Conservation (phyloP, 1,139 yeast species). For the Zygoascus hellenicus region DNA sequence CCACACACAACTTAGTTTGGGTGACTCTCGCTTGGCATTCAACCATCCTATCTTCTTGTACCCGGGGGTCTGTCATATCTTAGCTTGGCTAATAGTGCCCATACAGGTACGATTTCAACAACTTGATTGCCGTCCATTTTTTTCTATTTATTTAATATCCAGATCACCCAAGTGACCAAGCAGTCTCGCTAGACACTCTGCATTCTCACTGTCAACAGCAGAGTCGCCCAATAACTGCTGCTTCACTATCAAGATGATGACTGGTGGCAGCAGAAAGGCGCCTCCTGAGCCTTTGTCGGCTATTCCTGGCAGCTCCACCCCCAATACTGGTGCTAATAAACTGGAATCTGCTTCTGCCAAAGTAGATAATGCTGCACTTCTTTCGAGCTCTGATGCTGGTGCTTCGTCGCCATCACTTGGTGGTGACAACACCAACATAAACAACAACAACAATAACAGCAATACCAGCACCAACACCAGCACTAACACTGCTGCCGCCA, state of each 20-base stretch:
- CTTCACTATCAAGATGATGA: conserved; percentile 1
- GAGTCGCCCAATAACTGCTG: background rate
- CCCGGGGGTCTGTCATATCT: too few relatives aligned
- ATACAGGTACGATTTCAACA: too few relatives aligned
- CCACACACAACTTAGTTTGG: too few relatives aligned
- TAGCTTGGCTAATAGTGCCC: too few relatives aligned
- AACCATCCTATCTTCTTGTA: too few relatives aligned
- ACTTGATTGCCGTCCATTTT: too few relatives aligned
- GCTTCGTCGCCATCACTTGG: background rate
- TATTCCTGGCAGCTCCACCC: conserved; percentile 2
- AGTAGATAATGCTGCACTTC: background rate
- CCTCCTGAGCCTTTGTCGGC: conserved; percentile 9
- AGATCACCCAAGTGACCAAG: too few relatives aligned
- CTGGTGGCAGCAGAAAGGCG: conserved; percentile 8
- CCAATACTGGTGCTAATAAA: background rate
- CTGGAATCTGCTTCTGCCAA: background rate
- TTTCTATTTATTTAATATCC: too few relatives aligned
- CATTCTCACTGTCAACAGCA: too few relatives aligned
- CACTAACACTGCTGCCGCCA: background rate
- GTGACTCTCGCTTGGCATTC: too few relatives aligned
- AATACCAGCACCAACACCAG: background rate
- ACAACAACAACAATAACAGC: background rate
- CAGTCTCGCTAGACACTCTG: too few relatives aligned
- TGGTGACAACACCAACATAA: background rate
- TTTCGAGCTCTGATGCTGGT: background rate